These are phyloP conservation scores for Blastobotrys peoriensis DNA, from an alignment of 805 yeast species.

Conservation along the genomic window DNA sequence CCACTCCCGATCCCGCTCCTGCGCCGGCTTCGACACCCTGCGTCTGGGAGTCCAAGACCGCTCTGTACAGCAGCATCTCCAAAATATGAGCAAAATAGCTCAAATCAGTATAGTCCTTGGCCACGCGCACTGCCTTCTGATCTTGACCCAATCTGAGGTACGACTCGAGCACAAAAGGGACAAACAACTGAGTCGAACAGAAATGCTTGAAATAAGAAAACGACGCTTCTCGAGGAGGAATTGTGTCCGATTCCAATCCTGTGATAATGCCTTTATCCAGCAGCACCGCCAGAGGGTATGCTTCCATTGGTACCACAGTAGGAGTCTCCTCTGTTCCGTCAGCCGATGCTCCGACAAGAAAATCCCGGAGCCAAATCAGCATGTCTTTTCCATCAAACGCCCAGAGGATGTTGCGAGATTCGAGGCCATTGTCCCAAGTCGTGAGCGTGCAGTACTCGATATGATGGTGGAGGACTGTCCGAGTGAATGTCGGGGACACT, in stretches of 20 bases:
- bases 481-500: conserved; percentile 17
- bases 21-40: neutral
- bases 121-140: conserved; percentile 22
- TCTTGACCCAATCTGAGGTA: conserved; percentile 20
- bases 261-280: conserved; percentile 43
- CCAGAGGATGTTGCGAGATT: conserved; percentile 31
- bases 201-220: conserved; percentile 29
- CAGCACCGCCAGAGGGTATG: conserved; percentile 47
- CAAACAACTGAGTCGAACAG: conserved; percentile 29
- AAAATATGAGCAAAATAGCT: conserved; percentile 37
- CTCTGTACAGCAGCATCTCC: conserved; percentile 34
- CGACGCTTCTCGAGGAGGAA: conserved; percentile 28
- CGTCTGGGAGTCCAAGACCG: conserved; percentile 24
- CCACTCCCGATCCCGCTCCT: too few relatives aligned
- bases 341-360: neutral
- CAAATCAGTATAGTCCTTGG: conserved; percentile 27
- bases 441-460: conserved; percentile 33
- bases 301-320: conserved; percentile 31
- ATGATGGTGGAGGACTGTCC: conserved; percentile 28
- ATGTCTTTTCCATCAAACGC: conserved; percentile 36
- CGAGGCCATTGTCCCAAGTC: conserved; percentile 12
- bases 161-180: conserved; percentile 29
- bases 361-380: conserved; percentile 21
- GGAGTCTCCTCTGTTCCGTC: conserved; percentile 8
- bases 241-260: conserved; percentile 44